A percentile compares a stretch with the other conserved stretches of the same genome.
Conservation (phyloP, 1,139 yeast genomes). For the Candida tropicalis region DNA sequence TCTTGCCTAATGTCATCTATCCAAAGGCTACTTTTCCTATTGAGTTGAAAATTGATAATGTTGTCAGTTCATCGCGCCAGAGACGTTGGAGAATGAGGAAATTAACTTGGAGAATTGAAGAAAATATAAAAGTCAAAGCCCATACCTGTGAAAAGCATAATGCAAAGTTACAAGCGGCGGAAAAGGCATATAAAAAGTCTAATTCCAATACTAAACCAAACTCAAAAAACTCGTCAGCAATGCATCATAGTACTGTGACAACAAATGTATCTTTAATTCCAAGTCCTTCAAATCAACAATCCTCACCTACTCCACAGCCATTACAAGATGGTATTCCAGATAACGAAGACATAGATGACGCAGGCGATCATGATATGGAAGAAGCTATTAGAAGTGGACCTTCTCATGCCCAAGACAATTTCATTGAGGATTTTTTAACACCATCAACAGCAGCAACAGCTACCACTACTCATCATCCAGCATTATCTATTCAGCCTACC, state of each 20-base stretch:
- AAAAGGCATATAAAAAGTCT: constrained; percentile 40
- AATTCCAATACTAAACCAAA: constrained; percentile 13
- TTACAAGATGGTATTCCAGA: constrained; percentile 11
- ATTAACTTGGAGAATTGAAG: constrained; percentile 89
- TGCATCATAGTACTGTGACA: constrained; percentile 45
- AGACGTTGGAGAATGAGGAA: constrained; percentile 94
- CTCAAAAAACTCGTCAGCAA: constrained; percentile 19
- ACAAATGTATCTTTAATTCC: constrained; percentile 27
- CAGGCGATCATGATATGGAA: constrained; percentile 13
- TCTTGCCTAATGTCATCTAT: constrained; percentile 83
- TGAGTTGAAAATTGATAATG: constrained; percentile 80
- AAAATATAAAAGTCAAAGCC: constrained; percentile 63
- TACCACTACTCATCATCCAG: constrained; percentile 1
- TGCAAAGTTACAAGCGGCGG: constrained; percentile 47
- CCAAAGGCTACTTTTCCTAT: constrained; percentile 86
- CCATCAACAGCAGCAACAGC: neutral
- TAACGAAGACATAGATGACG: constrained; percentile 9
- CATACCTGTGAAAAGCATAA: constrained; percentile 59
- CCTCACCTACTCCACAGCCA: neutral
- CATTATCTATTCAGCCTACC: constrained; percentile 10
- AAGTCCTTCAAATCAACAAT: constrained; percentile 14
- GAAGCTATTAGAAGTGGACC: constrained; percentile 24
- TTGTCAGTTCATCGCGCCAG: constrained; percentile 51
- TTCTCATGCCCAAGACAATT: constrained; percentile 27
- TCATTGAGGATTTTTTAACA: constrained; percentile 32